Base-by-base conservation (phyloP, 352 stramenopile species). In the Pythium vanterpoolii region DNA sequence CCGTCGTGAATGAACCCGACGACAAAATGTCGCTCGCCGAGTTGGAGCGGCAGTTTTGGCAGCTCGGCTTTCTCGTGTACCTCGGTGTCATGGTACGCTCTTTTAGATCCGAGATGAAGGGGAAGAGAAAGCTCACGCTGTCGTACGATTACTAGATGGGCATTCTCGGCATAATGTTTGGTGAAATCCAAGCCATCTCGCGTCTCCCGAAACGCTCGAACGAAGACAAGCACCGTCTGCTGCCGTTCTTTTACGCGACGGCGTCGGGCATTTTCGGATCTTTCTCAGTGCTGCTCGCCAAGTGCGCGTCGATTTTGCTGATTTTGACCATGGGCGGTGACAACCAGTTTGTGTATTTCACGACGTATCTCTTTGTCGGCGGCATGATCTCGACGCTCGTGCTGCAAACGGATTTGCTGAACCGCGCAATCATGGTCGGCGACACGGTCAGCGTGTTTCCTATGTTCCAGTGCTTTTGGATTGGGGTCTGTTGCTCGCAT, bases 401-500 rank as follows among this genome's bases (percentile, higher is more conserved):
- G 53, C 71, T 92, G n/a, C 84, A 94, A 60, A 94, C 84, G 0
- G 82, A 94, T 46, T 46, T 92, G 56, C 67, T 94, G 13, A 94
- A 94, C 66, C 82, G 84, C 34, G 83, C 82, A 10, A 92, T 94
- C 63, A 94, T 94, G 84, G 66, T 62, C 5, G 84, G 84, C 7
- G 84, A 92, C 48, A 94, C 82, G n/a, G 76, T 94, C 21, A 90
- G 79, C 42, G 84, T 94, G 4, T 94, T 92, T 50, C 84, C 84
- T 1, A 91, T 94, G 79, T 94, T 94, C 53, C 84, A 94, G 72
- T 94, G 84, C 68, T 92, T 94, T 49, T 94, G 84, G 82, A 94
- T 94, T 59, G 81, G 84, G 18, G 84, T 93, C 58, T 50, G 82
- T 83, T 16, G 11, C 18, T 42, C 19, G 34, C 14, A n/a, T 42